These are phyloP conservation scores for Colletotrichum filicis DNA, from an alignment of 2,329 filamentous ascomycete genomes.

Conservation along the genomic window DNA sequence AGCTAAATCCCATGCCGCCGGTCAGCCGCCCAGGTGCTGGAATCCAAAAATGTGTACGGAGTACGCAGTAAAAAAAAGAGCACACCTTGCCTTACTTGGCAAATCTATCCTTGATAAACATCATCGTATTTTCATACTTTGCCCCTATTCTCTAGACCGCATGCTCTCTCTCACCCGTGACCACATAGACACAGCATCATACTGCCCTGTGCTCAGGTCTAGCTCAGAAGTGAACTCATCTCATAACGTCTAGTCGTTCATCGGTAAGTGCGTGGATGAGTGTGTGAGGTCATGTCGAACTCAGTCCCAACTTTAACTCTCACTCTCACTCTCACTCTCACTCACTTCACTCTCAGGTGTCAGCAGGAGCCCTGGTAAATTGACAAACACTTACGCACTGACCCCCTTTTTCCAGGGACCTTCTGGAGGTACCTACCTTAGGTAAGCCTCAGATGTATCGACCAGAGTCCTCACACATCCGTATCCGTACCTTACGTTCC, in stretches of 20 bases:
- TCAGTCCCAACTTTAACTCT: background rate
- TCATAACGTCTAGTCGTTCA: background rate
- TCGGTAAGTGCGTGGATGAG: background rate
- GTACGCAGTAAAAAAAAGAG: no score
- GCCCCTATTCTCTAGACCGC: background rate
- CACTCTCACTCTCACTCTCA: no score
- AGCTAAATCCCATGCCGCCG: background rate
- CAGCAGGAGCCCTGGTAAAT: background rate
- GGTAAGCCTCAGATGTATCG: background rate
- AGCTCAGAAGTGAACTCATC: background rate
- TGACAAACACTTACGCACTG: background rate
- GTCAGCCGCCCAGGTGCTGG: background rate
- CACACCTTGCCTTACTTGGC: no score
- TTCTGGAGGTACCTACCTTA: background rate
- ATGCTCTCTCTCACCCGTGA: background rate
- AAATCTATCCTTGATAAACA: no score
- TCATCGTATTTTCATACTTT: background rate
- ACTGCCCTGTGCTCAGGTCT: background rate
- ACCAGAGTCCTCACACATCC: background rate
- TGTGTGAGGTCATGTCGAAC: background rate
- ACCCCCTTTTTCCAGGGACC: background rate
- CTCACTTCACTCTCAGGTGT: background rate
- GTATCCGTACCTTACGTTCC: no score
- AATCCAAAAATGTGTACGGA: no score
- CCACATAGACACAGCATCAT: background rate